Conservation (phyloP, 306 rosid genomes). For the Boehmeria nivea region DNA sequence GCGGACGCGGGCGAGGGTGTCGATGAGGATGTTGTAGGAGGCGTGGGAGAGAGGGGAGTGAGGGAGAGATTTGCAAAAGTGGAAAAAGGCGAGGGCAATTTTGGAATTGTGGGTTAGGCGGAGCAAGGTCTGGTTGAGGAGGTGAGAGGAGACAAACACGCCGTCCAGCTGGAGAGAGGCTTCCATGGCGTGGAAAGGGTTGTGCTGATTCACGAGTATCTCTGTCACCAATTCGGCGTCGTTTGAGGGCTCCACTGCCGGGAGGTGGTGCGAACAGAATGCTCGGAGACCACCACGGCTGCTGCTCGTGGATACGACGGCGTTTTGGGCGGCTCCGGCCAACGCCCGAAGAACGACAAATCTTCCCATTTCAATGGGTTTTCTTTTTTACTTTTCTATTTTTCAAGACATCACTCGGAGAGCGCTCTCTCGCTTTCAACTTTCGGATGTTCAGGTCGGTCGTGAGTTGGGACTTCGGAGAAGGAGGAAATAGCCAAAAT, state of each 20-base stretch:
- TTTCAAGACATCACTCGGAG: too few relatives aligned
- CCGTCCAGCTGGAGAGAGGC: slow-evolving; percentile 76
- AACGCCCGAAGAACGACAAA: too few relatives aligned
- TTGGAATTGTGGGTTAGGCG: slow-evolving; percentile 66
- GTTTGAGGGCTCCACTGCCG: slow-evolving; percentile 28
- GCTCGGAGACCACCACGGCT: too few relatives aligned
- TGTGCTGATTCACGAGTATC: slow-evolving; percentile 70
- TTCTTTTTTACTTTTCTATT: too few relatives aligned
- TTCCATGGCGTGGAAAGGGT: slow-evolving; percentile 78
- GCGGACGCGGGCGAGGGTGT: slow-evolving; percentile 62
- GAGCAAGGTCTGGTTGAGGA: slow-evolving; percentile 59
- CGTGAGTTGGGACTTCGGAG: too few relatives aligned
- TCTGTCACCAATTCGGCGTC: slow-evolving; percentile 54
- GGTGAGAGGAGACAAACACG: slow-evolving; percentile 49
- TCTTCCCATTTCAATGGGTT: too few relatives aligned
- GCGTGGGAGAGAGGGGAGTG: slow-evolving; percentile 38
- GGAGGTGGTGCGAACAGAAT: slow-evolving; percentile 21
- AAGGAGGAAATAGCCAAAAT: too few relatives aligned
- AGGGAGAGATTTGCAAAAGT: slow-evolving; percentile 55
- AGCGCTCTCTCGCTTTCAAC: too few relatives aligned
- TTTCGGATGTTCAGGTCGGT: too few relatives aligned
- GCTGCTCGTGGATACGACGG: neutral
- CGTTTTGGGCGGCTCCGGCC: neutral
- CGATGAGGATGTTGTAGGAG: slow-evolving; percentile 55
- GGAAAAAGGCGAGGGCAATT: slow-evolving; percentile 72